Evolutionary conservation across 257 asterid species (phyloP).

Genomic region (Nicotiana obtusifolia): DNA sequence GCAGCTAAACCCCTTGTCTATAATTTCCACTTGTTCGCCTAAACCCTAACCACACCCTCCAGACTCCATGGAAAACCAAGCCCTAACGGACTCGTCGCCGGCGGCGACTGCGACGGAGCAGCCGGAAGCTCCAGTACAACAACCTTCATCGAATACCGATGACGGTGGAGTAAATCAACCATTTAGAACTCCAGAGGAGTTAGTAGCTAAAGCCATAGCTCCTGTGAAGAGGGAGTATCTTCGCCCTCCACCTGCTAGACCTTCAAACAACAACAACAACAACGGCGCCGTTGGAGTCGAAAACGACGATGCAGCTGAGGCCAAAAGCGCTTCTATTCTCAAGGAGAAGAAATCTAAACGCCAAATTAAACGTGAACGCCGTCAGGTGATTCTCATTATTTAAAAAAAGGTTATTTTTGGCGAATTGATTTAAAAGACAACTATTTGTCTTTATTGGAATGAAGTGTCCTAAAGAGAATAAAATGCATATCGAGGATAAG

Average conservation of each 20-base stretch:
- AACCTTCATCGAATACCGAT: background rate
- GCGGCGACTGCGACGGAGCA: background rate
- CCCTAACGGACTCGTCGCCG: background rate
- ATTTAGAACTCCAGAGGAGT: conserved; percentile 45
- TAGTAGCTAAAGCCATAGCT: conserved; percentile 77
- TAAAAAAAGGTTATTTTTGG: background rate
- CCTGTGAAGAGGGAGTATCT: conserved; percentile 74
- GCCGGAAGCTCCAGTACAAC: background rate
- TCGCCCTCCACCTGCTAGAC: conserved; percentile 59
- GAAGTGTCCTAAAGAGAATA: background rate
- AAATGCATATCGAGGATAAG: background rate
- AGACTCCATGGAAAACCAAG: background rate
- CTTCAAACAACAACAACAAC: background rate
- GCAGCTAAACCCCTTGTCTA: background rate
- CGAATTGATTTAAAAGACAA: background rate
- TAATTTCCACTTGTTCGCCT: background rate
- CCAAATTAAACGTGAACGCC: conserved; percentile 90
- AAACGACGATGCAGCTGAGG: conserved; percentile 24
- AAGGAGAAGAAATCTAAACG: conserved; percentile 93
- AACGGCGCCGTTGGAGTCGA: background rate
- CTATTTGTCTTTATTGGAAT: background rate
- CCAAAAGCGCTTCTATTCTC: conserved; percentile 34
- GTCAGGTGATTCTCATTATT: conserved; percentile 32
- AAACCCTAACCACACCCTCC: background rate
- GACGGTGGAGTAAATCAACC: background rate